Evolutionary conservation across 306 rosid species (phyloP).

Genomic region (Lathyrus oleraceus): DNA sequence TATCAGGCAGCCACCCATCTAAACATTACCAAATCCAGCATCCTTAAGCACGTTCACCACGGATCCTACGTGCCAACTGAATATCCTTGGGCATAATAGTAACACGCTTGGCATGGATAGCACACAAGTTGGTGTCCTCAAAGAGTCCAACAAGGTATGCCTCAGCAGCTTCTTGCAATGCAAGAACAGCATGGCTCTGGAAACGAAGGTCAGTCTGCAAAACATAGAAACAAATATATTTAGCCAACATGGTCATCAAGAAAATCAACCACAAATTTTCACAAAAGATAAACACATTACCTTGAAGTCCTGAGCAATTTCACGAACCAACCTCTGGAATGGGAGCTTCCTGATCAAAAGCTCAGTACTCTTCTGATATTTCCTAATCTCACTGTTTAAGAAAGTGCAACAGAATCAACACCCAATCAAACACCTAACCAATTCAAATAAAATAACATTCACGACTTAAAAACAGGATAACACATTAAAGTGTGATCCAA

Average conservation of each 20-base stretch:
- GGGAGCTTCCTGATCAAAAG: conserved; percentile 88
- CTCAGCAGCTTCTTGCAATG: conserved; percentile 93
- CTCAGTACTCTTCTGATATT: conserved; percentile 92
- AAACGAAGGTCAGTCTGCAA: conserved; percentile 89
- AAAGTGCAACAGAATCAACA: not conserved
- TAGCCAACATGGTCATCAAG: not conserved
- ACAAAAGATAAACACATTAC: conserved; percentile 2
- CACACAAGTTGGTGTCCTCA: conserved; percentile 89
- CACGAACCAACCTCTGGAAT: conserved; percentile 93
- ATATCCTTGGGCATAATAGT: conserved; percentile 95
- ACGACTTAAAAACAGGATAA: not conserved
- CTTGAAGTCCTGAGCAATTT: conserved; percentile 96
- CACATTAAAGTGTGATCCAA: fast-evolving
- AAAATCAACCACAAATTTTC: fast-evolving
- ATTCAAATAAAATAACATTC: too few relatives aligned
- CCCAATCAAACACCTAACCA: not conserved
- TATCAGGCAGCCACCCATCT: conserved; percentile 55
- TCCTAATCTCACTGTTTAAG: conserved; percentile 74
- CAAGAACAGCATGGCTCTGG: conserved; percentile 95
- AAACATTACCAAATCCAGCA: not conserved
- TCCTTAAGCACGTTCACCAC: conserved; percentile 85
- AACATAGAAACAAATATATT: not conserved
- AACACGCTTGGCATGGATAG: conserved; percentile 93
- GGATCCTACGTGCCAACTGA: conserved; percentile 85
- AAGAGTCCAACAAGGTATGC: conserved; percentile 87